Conservation (phyloP, 2,329 filamentous ascomycete species). For the Aspergillus ochraceoroseus region DNA sequence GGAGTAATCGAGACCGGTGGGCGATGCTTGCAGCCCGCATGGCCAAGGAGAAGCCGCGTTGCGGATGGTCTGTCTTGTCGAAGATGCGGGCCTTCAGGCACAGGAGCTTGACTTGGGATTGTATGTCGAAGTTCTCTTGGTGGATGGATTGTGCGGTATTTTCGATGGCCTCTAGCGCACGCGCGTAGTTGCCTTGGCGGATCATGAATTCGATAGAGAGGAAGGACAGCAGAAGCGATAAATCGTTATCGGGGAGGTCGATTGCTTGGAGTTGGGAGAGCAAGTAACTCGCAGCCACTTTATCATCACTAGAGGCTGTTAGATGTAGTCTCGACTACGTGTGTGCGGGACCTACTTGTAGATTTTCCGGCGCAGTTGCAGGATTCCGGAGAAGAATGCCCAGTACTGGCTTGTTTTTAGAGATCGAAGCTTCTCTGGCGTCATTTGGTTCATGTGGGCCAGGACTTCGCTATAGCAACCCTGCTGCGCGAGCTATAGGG, state of each 20-base stretch:
- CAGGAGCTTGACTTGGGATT: constrained; percentile 65
- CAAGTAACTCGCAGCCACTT: constrained; percentile 53
- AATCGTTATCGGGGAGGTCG: constrained; percentile 53
- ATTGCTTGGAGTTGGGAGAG: constrained; percentile 54
- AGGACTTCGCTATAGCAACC: constrained; percentile 69
- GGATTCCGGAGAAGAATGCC: constrained; percentile 41
- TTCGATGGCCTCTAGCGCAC: constrained; percentile 54
- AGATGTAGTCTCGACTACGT: constrained; percentile 12
- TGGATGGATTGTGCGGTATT: constrained; percentile 49
- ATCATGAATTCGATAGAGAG: constrained; percentile 57
- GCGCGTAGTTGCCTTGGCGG: constrained; percentile 49
- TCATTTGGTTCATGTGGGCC: constrained; percentile 55
- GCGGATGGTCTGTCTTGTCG: constrained; percentile 61
- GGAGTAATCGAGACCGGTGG: constrained; percentile 63
- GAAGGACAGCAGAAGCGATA: constrained; percentile 55
- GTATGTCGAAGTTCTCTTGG: constrained; percentile 57
- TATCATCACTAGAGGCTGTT: constrained; percentile 48
- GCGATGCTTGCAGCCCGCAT: constrained; percentile 71
- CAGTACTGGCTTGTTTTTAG: constrained; percentile 67
- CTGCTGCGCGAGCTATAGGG: constrained; percentile 51
- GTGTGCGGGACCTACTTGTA: constrained; percentile 33
- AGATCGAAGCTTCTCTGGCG: constrained; percentile 60
- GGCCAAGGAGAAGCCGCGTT: constrained; percentile 70
- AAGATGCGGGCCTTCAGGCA: constrained; percentile 68
- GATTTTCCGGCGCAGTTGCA: constrained; percentile 42